A percentile compares a stretch with the other conserved stretches of the same genome.
phyloP scores from a whole-genome alignment of 495 filamentous ascomycete genomes.

The Trichoderma erinaceum region DNA sequence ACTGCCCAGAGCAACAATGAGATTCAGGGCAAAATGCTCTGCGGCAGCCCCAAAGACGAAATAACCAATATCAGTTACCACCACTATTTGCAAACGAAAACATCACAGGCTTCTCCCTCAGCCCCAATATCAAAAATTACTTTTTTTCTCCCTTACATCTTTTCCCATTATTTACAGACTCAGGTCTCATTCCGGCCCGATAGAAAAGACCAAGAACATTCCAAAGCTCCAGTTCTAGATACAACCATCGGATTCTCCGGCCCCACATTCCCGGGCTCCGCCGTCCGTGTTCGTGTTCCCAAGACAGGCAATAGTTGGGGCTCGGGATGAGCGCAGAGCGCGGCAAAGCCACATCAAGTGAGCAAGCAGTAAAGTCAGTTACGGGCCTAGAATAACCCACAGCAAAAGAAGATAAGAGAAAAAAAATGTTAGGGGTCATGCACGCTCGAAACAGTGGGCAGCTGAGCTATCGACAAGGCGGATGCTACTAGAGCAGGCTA shows the following conservation, averaged over 20 bases:
- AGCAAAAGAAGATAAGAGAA: background rate
- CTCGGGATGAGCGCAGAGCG: background rate
- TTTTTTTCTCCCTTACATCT: background rate
- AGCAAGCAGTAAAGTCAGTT: background rate
- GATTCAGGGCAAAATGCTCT: too few relatives aligned
- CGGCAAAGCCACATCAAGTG: slow-evolving; percentile 3
- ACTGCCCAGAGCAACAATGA: background rate
- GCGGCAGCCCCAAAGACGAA: background rate
- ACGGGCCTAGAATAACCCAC: background rate
- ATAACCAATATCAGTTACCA: background rate
- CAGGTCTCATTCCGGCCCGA: background rate
- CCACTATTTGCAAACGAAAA: background rate
- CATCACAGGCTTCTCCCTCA: background rate
- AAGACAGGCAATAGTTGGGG: background rate
- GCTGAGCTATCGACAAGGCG: slow-evolving; percentile 13
- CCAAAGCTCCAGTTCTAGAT: background rate
- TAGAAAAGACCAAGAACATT: background rate
- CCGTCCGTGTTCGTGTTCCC: background rate
- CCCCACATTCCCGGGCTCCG: slow-evolving; percentile 6
- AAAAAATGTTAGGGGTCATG: background rate
- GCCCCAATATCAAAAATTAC: background rate
- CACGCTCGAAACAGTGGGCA: slow-evolving; percentile 12
- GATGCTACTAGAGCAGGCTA: slow-evolving; percentile 1
- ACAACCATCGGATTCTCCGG: background rate
- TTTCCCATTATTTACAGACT: background rate